phyloP scores from a whole-genome alignment of 169 alveolate species.

The Eimeria brunetti region DNA sequence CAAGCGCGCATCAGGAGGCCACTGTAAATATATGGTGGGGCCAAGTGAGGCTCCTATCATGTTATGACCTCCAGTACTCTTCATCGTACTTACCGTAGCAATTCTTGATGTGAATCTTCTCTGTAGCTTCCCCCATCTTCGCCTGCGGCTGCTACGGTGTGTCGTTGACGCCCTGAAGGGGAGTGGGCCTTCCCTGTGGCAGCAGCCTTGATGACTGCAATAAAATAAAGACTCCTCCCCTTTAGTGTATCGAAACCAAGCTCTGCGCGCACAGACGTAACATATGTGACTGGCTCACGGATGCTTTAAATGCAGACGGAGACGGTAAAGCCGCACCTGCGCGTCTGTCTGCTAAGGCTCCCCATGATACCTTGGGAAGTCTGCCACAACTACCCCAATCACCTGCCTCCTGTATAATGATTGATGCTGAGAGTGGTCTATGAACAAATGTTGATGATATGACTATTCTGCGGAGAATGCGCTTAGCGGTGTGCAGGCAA shows the following conservation, averaged over 20 bases:
- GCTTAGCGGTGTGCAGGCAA: neutral
- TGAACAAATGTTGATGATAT: neutral
- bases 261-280: neutral
- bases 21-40: neutral
- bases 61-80: neutral
- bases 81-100: conserved; percentile 42
- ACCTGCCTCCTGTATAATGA: neutral
- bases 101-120: conserved; percentile 49
- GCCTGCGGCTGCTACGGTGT: neutral
- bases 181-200: neutral
- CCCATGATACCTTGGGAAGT: neutral
- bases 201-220: neutral
- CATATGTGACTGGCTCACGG: neutral
- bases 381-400: neutral
- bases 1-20: no score
- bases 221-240: neutral
- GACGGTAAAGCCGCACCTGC: neutral
- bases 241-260: neutral
- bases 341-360: neutral
- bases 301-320: neutral
- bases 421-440: neutral
- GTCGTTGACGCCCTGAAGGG: neutral
- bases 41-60: neutral
- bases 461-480: neutral
- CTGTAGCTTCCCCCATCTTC: conserved; percentile 55